Evolutionary conservation across 176 grass and related monocot genomes (phyloP).

Genomic region (Otatea glauca): DNA sequence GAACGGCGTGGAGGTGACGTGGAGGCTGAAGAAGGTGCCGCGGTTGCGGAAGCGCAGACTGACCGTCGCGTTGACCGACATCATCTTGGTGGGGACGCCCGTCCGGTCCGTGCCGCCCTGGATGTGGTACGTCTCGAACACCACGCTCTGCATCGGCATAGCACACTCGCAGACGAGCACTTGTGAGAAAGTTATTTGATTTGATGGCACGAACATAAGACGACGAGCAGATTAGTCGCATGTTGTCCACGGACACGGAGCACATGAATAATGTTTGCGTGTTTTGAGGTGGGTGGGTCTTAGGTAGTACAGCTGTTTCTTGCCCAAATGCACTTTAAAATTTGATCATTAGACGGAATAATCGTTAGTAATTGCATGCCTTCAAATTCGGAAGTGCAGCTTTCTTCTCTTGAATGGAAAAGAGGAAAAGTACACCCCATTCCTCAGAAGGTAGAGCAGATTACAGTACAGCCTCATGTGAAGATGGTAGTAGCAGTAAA

Average conservation of each 20-base stretch:
- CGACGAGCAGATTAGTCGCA: conserved; percentile 10
- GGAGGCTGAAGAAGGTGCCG: conserved; percentile 95
- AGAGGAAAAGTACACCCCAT: not conserved
- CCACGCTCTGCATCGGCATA: conserved; percentile 64
- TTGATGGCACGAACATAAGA: not conserved
- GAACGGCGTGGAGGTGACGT: conserved; percentile 81
- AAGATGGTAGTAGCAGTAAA: not conserved
- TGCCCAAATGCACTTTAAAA: conserved; percentile 23
- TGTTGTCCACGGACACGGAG: not conserved
- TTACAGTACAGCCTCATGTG: not conserved
- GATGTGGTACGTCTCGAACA: conserved; percentile 93
- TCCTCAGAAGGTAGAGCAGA: not conserved
- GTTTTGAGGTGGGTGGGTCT: not conserved
- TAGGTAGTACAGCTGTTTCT: not conserved
- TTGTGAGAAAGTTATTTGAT: not conserved
- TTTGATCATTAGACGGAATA: not conserved
- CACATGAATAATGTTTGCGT: not conserved
- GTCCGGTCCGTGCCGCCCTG: conserved; percentile 95
- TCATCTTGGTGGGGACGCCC: conserved; percentile 96
- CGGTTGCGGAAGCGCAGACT: conserved; percentile 85
- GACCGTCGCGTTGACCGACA: conserved; percentile 88
- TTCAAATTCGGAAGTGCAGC: not conserved
- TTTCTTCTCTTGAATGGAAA: not conserved
- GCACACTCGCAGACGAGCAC: not conserved
- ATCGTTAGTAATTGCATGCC: not conserved